phyloP scores from a whole-genome alignment of 2,329 filamentous ascomycete species.

The Hansfordia pulvinata region DNA sequence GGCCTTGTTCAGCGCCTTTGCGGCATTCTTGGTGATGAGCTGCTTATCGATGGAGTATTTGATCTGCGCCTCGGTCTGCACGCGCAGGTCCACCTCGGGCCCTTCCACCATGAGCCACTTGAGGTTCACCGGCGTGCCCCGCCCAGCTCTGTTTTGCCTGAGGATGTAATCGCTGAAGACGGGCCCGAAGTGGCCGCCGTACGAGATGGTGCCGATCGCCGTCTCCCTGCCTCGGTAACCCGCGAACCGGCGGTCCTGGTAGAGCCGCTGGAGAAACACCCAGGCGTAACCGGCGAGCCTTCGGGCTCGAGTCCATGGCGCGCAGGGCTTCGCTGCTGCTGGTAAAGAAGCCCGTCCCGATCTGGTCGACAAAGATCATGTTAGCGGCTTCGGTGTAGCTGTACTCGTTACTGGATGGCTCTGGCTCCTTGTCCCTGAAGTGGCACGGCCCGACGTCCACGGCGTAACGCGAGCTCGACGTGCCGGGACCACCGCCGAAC shows the following conservation, averaged over 20 bases:
- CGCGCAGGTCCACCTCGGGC: slow-evolving; percentile 12
- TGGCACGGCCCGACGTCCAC: slow-evolving; percentile 31
- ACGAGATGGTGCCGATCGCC: slow-evolving; percentile 17
- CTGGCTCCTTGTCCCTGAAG: slow-evolving; percentile 20
- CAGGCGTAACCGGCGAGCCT: slow-evolving; percentile 36
- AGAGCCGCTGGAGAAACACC: slow-evolving; percentile 46
- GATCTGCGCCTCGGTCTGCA: slow-evolving; percentile 14
- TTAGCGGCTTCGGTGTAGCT: slow-evolving; percentile 27
- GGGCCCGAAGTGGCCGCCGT: slow-evolving; percentile 46
- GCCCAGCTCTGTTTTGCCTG: slow-evolving; percentile 34
- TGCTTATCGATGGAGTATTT: slow-evolving; percentile 18
- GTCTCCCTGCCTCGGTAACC: neutral
- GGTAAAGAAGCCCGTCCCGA: slow-evolving; percentile 27
- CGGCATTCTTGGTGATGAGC: slow-evolving; percentile 20
- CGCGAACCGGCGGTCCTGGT: slow-evolving; percentile 11
- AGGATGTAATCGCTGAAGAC: slow-evolving; percentile 41
- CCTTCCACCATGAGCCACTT: slow-evolving; percentile 20
- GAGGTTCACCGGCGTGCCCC: slow-evolving; percentile 17
- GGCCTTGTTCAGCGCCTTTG: slow-evolving; percentile 15
- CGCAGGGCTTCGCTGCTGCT: no score
- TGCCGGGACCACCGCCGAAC: slow-evolving; percentile 26
- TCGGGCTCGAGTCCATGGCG: slow-evolving; percentile 28
- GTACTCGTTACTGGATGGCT: slow-evolving; percentile 27
- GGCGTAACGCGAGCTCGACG: slow-evolving; percentile 24
- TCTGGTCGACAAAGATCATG: slow-evolving; percentile 25